Conservation (phyloP, 345 rosid genomes). For the Linum usitatissimum region DNA sequence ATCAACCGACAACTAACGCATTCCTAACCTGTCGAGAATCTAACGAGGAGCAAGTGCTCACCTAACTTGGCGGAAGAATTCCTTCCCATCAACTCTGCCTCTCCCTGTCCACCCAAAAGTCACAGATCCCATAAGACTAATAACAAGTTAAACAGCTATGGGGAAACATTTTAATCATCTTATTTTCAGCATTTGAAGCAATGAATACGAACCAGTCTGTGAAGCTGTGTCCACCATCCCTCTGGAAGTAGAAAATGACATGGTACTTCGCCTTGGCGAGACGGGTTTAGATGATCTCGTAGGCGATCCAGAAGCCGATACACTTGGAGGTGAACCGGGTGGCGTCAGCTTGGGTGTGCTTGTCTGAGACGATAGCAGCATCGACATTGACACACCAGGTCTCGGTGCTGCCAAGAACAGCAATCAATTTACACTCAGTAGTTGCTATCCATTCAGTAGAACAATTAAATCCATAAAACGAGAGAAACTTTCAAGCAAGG, state of each 20-base stretch:
- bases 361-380: conserved; percentile 49
- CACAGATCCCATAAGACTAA: too few relatives aligned
- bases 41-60: conserved; percentile 20
- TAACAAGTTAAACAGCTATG: too few relatives aligned
- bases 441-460: neutral
- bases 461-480: too few relatives aligned
- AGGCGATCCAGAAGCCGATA: conserved; percentile 77
- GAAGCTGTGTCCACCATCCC: conserved; percentile 54
- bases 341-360: conserved; percentile 75
- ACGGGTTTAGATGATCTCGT: conserved; percentile 57
- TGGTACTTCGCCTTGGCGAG: conserved; percentile 66
- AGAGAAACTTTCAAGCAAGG: too few relatives aligned
- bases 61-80: conserved; percentile 97
- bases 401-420: conserved; percentile 29
- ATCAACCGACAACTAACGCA: neutral
- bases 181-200: neutral
- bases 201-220: conserved; percentile 42
- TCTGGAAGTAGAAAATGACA: conserved; percentile 72
- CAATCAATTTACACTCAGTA: neutral
- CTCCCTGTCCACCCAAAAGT: conserved; percentile 31
- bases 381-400: conserved; percentile 29
- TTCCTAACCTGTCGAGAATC: too few relatives aligned
- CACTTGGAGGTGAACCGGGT: conserved; percentile 68
- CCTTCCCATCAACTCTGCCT: conserved; percentile 88
- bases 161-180: neutral